Evolutionary conservation across 495 filamentous ascomycete genomes (phyloP).

Genomic region (Hypomontagnella monticulosa): DNA sequence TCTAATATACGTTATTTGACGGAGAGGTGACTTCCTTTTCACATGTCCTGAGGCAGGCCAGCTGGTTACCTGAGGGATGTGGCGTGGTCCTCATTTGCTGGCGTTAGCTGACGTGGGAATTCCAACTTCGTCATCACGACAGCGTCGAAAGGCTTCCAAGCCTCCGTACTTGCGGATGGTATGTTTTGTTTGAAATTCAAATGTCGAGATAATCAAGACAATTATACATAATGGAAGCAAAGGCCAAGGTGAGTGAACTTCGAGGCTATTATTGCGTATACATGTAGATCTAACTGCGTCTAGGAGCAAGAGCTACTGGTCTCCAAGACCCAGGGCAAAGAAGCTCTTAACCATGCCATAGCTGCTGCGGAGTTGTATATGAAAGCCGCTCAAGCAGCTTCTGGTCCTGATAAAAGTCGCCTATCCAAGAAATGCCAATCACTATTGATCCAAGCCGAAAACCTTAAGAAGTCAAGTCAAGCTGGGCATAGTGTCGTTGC

Average conservation of each 20-base stretch:
- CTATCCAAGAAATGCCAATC: constrained; percentile 72
- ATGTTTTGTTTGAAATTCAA: neutral
- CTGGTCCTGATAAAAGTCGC: constrained; percentile 57
- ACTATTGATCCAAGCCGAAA: constrained; percentile 73
- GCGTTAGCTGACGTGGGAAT: constrained; percentile 12
- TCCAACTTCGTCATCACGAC: neutral
- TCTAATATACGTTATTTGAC: constrained; percentile 8
- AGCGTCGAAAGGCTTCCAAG: neutral
- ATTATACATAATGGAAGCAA: constrained; percentile 49
- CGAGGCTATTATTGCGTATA: neutral
- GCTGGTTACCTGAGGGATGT: neutral
- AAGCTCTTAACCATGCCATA: constrained; percentile 78
- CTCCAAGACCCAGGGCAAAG: constrained; percentile 63
- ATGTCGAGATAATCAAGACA: constrained; percentile 10
- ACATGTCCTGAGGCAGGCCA: constrained; percentile 5
- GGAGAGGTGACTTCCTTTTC: neutral
- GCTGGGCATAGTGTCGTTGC: constrained; percentile 35
- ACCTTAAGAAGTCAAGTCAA: constrained; percentile 65
- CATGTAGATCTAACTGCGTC: constrained; percentile 36
- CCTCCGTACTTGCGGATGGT: neutral
- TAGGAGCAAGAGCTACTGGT: constrained; percentile 72
- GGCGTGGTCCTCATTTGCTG: constrained; percentile 13
- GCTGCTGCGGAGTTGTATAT: constrained; percentile 80
- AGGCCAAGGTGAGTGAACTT: constrained; percentile 51
- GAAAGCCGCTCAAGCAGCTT: constrained; percentile 68